Conservation (phyloP, 2,329 filamentous ascomycete species). For the Aureobasidium namibiae region DNA sequence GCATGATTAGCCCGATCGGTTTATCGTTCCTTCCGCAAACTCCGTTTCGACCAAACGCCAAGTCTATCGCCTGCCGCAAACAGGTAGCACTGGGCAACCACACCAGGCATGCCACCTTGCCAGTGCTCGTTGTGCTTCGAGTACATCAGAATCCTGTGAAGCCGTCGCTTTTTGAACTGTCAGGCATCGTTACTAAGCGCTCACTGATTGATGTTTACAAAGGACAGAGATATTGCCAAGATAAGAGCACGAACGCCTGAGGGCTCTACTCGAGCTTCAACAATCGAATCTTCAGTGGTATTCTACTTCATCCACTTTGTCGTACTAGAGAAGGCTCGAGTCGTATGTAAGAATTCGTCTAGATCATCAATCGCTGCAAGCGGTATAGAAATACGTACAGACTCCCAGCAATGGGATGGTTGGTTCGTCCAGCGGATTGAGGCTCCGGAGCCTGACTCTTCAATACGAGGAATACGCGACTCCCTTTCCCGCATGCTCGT, state of each 20-base stretch:
- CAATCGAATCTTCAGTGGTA: not conserved
- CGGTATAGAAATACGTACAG: not conserved
- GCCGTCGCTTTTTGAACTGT: not conserved
- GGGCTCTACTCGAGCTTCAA: not conserved
- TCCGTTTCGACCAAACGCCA: not conserved
- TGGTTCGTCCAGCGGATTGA: not conserved
- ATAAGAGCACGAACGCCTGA: not conserved
- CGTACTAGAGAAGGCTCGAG: not conserved
- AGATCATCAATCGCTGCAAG: not conserved
- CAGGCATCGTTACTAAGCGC: not conserved
- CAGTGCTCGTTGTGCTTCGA: not conserved
- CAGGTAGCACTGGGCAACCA: constrained; percentile 9
- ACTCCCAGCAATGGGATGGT: not conserved
- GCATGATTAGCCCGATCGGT: constrained; percentile 8
- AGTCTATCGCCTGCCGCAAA: not conserved
- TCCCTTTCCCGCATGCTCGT: not conserved
- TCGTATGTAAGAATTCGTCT: not conserved
- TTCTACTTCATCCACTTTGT: not conserved
- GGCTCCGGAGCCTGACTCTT: not conserved
- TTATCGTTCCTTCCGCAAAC: not conserved
- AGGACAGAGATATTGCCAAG: not conserved
- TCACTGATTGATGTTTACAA: not conserved
- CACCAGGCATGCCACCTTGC: not conserved
- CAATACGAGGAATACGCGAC: constrained; percentile 1
- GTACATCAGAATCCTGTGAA: not conserved